Conservation (phyloP, 225 moss, liverwort and hornwort genomes). For the Lunularia cruciata region DNA sequence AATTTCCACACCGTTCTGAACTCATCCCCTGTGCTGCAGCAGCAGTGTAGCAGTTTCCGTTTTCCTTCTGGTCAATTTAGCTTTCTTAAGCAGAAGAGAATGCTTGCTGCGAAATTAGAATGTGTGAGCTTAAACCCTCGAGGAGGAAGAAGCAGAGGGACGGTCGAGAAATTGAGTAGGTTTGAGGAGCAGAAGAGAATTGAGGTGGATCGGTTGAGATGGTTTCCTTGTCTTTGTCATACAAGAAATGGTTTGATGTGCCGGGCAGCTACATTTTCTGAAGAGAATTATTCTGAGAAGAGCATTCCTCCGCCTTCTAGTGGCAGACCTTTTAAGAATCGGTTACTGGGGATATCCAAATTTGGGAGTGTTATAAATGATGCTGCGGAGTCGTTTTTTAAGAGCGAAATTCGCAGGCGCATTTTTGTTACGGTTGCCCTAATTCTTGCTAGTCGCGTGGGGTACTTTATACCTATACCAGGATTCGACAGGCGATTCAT, state of each 20-base stretch:
- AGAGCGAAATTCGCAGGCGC: constrained; percentile 92
- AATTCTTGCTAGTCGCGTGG: constrained; percentile 94
- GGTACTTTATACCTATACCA: constrained; percentile 91
- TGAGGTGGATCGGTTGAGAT: not conserved
- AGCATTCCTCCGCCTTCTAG: not conserved
- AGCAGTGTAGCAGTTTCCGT: too few relatives aligned
- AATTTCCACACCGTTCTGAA: too few relatives aligned
- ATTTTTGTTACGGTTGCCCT: constrained; percentile 86
- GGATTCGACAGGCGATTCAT: constrained; percentile 95
- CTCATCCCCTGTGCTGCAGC: too few relatives aligned
- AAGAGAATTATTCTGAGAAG: not conserved
- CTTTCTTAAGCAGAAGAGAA: too few relatives aligned
- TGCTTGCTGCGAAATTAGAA: not conserved
- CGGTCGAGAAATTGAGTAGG: not conserved
- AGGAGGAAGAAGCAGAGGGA: not conserved
- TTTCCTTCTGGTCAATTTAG: too few relatives aligned
- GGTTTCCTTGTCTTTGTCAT: not conserved
- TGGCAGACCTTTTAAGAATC: constrained; percentile 53
- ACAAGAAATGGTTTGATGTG: not conserved
- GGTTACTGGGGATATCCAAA: constrained; percentile 76
- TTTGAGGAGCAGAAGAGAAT: not conserved
- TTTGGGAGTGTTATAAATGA: constrained; percentile 69
- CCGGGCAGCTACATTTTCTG: constrained; percentile 5
- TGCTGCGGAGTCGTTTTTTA: constrained; percentile 83
- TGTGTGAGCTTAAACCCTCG: constrained; percentile 15